A percentile compares a stretch with the other conserved stretches of the same genome.
These are phyloP conservation scores for Solanum corneliomulleri DNA, from an alignment of 257 asterid genomes.

Conservation along the genomic window DNA sequence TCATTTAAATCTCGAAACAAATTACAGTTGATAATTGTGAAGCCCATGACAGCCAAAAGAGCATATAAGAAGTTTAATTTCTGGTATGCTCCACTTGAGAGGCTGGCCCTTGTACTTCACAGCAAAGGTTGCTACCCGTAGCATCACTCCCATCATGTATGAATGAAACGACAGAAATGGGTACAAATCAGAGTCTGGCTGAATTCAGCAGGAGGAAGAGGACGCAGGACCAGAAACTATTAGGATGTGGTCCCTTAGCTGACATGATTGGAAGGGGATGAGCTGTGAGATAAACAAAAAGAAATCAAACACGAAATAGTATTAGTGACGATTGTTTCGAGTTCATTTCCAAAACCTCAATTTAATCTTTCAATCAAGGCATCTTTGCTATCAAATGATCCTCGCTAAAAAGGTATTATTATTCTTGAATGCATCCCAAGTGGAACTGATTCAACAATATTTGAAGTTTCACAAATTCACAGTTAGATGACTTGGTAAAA, in stretches of 20 bases:
- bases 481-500: not conserved
- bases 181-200: slow-evolving; percentile 71
- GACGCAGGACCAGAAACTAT: slow-evolving; percentile 63
- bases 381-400: not conserved
- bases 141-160: slow-evolving; percentile 92
- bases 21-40: slow-evolving; percentile 72
- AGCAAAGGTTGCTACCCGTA: slow-evolving; percentile 88
- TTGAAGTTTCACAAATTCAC: not conserved
- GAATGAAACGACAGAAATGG: slow-evolving; percentile 80
- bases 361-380: not conserved
- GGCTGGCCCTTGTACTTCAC: slow-evolving; percentile 93
- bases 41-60: slow-evolving; percentile 65
- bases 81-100: slow-evolving; percentile 71
- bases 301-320: not conserved
- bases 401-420: not conserved
- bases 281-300: slow-evolving; percentile 90
- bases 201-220: slow-evolving; percentile 87
- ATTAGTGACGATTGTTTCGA: not conserved
- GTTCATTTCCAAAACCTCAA: not conserved
- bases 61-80: slow-evolving; percentile 62
- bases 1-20: slow-evolving; percentile 68
- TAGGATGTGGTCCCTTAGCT: slow-evolving; percentile 75
- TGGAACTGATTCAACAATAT: not conserved
- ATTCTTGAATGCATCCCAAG: not conserved
- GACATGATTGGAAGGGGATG: slow-evolving; percentile 74